phyloP scores from a whole-genome alignment of 768 basidiomycete species.

The Kwoniella botswanensis region DNA sequence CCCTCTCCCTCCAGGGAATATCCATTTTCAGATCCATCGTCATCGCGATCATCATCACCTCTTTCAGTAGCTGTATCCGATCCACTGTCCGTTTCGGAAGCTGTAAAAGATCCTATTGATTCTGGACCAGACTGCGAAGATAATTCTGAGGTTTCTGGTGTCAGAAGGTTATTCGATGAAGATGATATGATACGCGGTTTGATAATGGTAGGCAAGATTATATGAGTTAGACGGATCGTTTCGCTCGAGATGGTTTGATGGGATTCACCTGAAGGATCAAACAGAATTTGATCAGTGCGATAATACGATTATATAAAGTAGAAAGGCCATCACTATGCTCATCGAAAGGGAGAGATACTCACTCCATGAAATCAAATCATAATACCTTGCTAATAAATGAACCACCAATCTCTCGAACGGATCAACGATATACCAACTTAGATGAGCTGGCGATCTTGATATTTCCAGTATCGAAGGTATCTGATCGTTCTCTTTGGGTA shows the following conservation, averaged over 20 bases:
- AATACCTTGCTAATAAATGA: slow-evolving; percentile 53
- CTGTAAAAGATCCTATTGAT: slow-evolving; percentile 5
- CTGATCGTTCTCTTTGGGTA: neutral
- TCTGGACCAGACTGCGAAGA: slow-evolving; percentile 34
- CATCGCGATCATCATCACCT: slow-evolving; percentile 10
- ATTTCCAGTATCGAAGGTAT: slow-evolving; percentile 49
- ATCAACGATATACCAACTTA: slow-evolving; percentile 52
- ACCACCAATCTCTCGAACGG: slow-evolving; percentile 54
- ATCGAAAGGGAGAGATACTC: slow-evolving; percentile 21
- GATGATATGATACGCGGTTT: slow-evolving; percentile 21
- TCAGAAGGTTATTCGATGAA: slow-evolving; percentile 28
- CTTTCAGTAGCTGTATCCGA: slow-evolving; percentile 20
- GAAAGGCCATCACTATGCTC: neutral
- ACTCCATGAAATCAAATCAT: slow-evolving; percentile 56
- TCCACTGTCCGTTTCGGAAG: neutral
- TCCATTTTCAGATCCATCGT: slow-evolving; percentile 9
- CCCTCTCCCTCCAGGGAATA: slow-evolving; percentile 10
- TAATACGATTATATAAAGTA: neutral
- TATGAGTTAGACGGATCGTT: slow-evolving; percentile 51
- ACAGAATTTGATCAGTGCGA: neutral
- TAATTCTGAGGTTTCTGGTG: slow-evolving; percentile 51
- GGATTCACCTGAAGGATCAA: slow-evolving; percentile 42
- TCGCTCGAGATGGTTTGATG: slow-evolving; percentile 26
- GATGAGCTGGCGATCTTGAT: slow-evolving; percentile 53
- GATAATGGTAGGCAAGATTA: slow-evolving; percentile 45